Percentiles rank a stretch among this genome's conserved stretches.
These are phyloP conservation scores for Hypoxylon sp. DNA, from an alignment of 2,329 filamentous ascomycete genomes.

Conservation along the genomic window DNA sequence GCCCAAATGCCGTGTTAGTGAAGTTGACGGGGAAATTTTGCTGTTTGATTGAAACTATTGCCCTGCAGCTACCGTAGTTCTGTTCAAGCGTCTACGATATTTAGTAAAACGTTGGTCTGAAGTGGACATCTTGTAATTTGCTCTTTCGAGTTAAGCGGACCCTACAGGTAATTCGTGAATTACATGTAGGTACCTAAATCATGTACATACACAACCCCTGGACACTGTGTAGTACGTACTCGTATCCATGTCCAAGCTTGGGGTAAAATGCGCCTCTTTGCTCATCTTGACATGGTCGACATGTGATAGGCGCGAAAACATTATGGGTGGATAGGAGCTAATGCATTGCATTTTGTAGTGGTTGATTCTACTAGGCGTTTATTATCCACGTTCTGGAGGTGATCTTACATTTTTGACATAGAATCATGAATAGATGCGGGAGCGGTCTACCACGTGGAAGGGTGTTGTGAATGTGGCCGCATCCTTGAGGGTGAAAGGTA, in stretches of 20 bases:
- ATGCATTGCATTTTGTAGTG: not conserved
- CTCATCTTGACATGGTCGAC: slow-evolving; percentile 27
- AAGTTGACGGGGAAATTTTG: not conserved
- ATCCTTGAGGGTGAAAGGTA: slow-evolving; percentile 43
- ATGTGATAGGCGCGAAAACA: slow-evolving; percentile 33
- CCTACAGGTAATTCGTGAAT: slow-evolving; percentile 16
- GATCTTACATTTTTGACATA: not conserved
- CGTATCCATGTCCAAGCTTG: slow-evolving; percentile 17
- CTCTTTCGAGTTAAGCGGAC: not conserved
- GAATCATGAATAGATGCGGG: slow-evolving; percentile 14
- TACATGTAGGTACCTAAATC: not conserved
- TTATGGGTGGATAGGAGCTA: not conserved
- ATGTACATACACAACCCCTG: slow-evolving; percentile 13
- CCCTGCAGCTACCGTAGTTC: not conserved
- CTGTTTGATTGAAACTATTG: not conserved
- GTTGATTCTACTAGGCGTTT: not conserved
- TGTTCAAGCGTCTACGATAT: not conserved
- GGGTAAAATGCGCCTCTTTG: slow-evolving; percentile 15
- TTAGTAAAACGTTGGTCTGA: not conserved
- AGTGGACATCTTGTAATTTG: not conserved
- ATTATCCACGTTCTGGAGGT: no score
- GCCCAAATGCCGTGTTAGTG: not conserved
- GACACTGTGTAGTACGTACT: slow-evolving; percentile 15
- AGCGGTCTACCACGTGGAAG: slow-evolving; percentile 33
- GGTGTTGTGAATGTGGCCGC: slow-evolving; percentile 24